Conservation (phyloP, 148 eudicot species). For the Salicornia ramosissima region DNA sequence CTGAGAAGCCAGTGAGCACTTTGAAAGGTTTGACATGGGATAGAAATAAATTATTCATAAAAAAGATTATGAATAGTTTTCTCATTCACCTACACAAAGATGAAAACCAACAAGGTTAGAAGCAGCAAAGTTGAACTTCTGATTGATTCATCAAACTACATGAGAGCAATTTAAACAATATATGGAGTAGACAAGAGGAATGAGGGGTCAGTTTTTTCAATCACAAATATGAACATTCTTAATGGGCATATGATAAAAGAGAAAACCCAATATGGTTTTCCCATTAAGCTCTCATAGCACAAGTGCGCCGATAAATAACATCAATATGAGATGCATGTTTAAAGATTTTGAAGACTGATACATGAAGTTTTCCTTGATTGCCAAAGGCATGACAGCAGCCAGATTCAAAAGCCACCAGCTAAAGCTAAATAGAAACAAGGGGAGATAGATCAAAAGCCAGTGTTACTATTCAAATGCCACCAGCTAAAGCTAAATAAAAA, state of each 20-base stretch:
- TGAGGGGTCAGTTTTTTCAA: background rate
- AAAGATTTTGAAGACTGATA: background rate
- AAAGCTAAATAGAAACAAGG: too few species aligned
- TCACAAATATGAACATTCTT: background rate
- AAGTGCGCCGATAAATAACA: too few species aligned
- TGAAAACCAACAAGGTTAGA: background rate
- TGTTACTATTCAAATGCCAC: too few species aligned
- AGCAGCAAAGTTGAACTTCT: background rate
- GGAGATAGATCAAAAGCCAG: too few species aligned
- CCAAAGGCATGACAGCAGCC: background rate
- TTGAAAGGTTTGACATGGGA: constrained; percentile 3
- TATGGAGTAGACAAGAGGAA: background rate
- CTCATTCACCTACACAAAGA: constrained; percentile 20
- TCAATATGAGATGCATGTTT: background rate
- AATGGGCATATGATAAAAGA: background rate
- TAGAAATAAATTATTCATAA: background rate
- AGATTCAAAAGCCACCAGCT: too few species aligned
- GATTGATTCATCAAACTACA: background rate
- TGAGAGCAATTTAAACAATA: background rate
- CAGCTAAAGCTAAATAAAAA: too few species aligned
- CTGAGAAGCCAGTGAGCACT: background rate
- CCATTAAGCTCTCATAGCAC: background rate
- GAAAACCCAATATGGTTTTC: background rate
- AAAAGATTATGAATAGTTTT: constrained; percentile 5
- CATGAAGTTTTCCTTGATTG: background rate